Base-by-base conservation (phyloP, 768 basidiomycete species). In the Lentinula lateritia region DNA sequence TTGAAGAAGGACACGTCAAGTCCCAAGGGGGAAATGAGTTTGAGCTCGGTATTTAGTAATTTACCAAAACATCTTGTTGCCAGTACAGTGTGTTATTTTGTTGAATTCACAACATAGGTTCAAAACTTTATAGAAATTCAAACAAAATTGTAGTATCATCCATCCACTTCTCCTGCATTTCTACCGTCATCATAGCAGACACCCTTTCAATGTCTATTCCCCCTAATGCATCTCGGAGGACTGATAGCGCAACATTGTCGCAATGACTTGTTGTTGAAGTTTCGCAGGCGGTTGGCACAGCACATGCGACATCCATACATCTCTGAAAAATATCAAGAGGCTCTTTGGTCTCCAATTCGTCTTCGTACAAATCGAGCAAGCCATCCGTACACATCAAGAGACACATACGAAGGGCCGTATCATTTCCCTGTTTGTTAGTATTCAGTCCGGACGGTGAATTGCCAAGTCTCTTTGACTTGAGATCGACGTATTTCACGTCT, bases 91-190 rank as follows among this genome's bases (percentile, higher is more conserved):
- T 28, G 28, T 28, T 4, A 28, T 28, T 28, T 28, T 3, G 28
- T 28, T 28, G 28, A 28, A 28, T 28, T 28, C 28, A 2, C 28
- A 3, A 28, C 28, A 28, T 28, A 0, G 28, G 28, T 28, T 28
- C 3, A 3, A 28, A 28, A 3, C 12, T 16, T 45, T 48, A 15
- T 28, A 59, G 13, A 34, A 38, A 32, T 45, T 65, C 64, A 10
- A 82, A 76, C 5, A 83, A 50, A 16, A 84, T 73, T 0, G 83
- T 85, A 3, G 80, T 83, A 66, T 86, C 84, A 65, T 86, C 84
- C 78, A 85, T 82, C 83, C 83, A 85, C 55, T 74, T 68, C 38
- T 66, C 70, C 20, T 65, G 62, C 71, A 78, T 77, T 68, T 85
- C 81, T 32, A 80, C 78, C 3, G 82, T 83, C 58, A 85, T 67